Evolutionary conservation across 1,284 basidiomycete species (phyloP), one percentile per base, ranked within the genome.

Genomic region (Marasmius sp.): DNA sequence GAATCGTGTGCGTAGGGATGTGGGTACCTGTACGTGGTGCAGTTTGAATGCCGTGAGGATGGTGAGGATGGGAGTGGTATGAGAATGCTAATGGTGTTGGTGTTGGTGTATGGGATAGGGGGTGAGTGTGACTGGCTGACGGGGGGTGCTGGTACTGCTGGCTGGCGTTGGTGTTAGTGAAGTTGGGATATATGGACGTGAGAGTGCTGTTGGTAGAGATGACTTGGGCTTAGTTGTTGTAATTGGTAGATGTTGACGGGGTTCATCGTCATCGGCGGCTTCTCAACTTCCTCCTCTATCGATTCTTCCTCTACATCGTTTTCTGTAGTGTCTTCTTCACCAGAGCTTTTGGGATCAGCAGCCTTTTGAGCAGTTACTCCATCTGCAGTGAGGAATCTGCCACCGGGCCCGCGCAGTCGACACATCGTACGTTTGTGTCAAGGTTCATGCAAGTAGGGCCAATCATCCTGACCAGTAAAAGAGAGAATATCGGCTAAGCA

Each of bases 341-440:
- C 72, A 61, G 71, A 5, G 27, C 27, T 27, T 27, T 27, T 27
- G 2, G 27, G 27, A 27, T 27, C 71, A 5, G 73, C 71, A n/a
- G 77, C 74, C 67, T 89, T 89, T 72, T 90, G 88, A 0, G 88
- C 89, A 1, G 91, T 91, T 54, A 96, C 95, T 77, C 97, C 95
- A 33, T 95, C 94, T 45, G 95, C 93, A 6, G 95, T 98, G 67
- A 98, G 86, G 81, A 98, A 98, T 37, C 97, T 88, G 18, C 97
- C 97, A 34, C 97, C 97, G 43, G 97, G 96, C 1, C 97, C 97
- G 65, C 97, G 27, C 2, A 97, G 97, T 41, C 97, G 87, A 49
- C 95, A 89, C 89, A 98, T 97, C 14, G 97, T 97, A 77, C 99
- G 97, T 68, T 95, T 94, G 80, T 99, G 97, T 51, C 97, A 87